Evolutionary conservation across 192 early-diverging fungal genomes (phyloP).

Genomic region (Diversispora eburnea): DNA sequence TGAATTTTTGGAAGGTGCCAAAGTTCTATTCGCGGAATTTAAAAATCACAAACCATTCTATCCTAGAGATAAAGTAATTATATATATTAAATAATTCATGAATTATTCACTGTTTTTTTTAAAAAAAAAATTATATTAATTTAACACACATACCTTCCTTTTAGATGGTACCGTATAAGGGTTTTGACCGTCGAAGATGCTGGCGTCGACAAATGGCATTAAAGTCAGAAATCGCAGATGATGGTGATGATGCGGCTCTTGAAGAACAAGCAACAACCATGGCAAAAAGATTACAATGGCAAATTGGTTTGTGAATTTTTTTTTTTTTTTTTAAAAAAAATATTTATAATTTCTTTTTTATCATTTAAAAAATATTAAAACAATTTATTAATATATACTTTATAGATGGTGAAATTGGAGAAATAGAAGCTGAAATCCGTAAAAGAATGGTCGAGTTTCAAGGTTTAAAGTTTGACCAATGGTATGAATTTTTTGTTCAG

Average conservation of each 20-base stretch:
- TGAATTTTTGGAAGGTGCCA: conserved; percentile 36
- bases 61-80: conserved; percentile 31
- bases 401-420: conserved; percentile 12
- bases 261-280: conserved; percentile 38
- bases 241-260: conserved; percentile 32
- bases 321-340: not conserved
- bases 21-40: conserved; percentile 35
- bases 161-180: conserved; percentile 22
- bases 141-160: not conserved
- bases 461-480: conserved; percentile 47
- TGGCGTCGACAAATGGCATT: conserved; percentile 6
- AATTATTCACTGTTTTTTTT: no score
- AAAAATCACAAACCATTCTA: conserved; percentile 37
- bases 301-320: conserved; percentile 31
- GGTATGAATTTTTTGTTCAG: conserved; percentile 63
- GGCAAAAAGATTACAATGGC: conserved; percentile 36
- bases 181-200: conserved; percentile 3
- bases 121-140: no score
- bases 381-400: no score
- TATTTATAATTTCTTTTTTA: no score
- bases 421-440: conserved; percentile 20
- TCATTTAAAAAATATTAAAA: no score
- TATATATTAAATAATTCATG: not conserved
- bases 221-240: conserved; percentile 23
- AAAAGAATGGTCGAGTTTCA: conserved; percentile 33